Evolutionary conservation across 192 early-diverging fungal genomes (phyloP), one percentile per base, ranked within the genome.

Genomic region (Backusella mclennaniae): DNA sequence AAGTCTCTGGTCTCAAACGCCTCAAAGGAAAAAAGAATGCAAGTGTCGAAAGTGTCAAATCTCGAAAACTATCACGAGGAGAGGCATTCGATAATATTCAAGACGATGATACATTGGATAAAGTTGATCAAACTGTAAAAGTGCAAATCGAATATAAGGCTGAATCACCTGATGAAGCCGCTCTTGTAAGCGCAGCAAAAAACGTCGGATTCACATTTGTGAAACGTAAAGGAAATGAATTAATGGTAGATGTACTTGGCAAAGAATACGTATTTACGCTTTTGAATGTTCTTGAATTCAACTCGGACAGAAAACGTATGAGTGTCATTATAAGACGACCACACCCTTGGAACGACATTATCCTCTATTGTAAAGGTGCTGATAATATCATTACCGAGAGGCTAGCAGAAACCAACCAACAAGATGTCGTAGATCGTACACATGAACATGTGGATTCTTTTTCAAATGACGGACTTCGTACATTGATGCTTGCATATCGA

Each of bases 221-320:
- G 2, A 76, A 72, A n/a, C 83, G 86, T 23, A 76, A 75, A 29
- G 87, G 86, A 2, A 84, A 85, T 66, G 83, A 87, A 23, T 76
- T 95, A 14, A 87, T 80, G 19, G 68, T 95, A 17, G 92, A 95
- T 71, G 79, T 95, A 31, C 83, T 94, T n/a, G 95, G 94, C 12
- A 82, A 88, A 53, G 77, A 80, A 56, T 73, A 84, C 49, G 83
- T 87, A 41, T 99, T 93, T 84, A 94, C 91, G 75, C 84, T 96
- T 31, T 78, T 99, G 70, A 87, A 96, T 78, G 89, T 96, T 29
- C 88, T 98, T 74, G 96, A 96, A 80, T 99, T 99, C 84, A 95
- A 96, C 84, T 96, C 95, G 2, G 95, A 96, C 26, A 89, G 98
- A 69, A 99, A 99, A 81, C 89, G 98, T 56, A 98, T 98, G 98